These are phyloP conservation scores for Zygosaccharomyces sapae DNA, from an alignment of 1,139 yeast species.

Conservation along the genomic window DNA sequence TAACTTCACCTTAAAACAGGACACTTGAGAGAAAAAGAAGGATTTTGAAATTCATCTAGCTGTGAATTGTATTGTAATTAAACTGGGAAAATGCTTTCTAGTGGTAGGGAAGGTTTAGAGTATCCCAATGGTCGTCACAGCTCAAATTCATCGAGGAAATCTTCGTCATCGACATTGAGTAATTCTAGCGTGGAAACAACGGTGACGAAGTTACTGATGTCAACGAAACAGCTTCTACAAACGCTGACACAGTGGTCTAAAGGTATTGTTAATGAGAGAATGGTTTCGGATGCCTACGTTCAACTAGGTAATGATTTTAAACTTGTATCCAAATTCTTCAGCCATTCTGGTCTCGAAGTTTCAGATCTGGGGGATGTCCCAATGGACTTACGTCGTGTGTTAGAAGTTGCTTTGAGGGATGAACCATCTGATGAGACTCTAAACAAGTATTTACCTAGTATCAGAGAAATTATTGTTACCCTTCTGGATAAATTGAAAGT, in stretches of 20 bases:
- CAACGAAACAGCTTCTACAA: conserved; percentile 86
- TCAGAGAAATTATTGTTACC: conserved; percentile 80
- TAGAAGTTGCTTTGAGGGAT: conserved; percentile 84
- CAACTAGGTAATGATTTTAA: conserved; percentile 91
- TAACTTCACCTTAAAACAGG: not conserved
- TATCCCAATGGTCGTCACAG: conserved; percentile 5
- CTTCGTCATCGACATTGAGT: conserved; percentile 11
- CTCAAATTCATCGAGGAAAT: conserved; percentile 9
- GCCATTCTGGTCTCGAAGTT: conserved; percentile 63
- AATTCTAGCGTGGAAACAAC: conserved; percentile 71
- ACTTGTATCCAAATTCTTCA: conserved; percentile 72
- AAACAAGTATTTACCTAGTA: conserved; percentile 76
- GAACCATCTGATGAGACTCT: conserved; percentile 80
- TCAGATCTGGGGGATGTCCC: conserved; percentile 78
- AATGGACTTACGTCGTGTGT: conserved; percentile 59
- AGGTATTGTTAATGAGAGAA: conserved; percentile 69
- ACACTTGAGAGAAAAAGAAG: not conserved
- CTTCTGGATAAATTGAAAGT: conserved; percentile 73
- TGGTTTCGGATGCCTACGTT: conserved; percentile 88
- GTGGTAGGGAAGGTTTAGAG: conserved; percentile 4
- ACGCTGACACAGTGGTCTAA: conserved; percentile 89
- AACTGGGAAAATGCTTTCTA: conserved; percentile 5
- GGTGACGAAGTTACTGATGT: conserved; percentile 75
- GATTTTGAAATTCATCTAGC: not conserved
- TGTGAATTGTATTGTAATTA: not conserved